Percentiles rank a stretch among this genome's conserved stretches.
phyloP scores from a whole-genome alignment of 352 stramenopile genomes.

The Globisporangium canariense region DNA sequence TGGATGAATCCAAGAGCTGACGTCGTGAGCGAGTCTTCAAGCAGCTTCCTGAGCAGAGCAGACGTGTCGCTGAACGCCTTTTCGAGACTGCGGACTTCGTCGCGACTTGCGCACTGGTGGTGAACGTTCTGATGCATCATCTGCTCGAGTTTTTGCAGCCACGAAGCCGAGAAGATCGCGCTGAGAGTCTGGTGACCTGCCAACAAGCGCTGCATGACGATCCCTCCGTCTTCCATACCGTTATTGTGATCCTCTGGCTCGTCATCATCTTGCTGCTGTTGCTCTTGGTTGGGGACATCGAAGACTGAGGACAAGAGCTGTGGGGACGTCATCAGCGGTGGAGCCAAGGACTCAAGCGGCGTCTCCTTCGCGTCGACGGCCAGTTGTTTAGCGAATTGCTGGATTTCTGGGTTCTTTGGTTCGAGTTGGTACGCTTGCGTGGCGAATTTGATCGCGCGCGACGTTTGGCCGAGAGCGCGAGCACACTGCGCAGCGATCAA shows the following conservation, averaged over 20 bases:
- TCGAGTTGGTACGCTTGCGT: conserved; percentile 19
- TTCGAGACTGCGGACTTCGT: conserved; percentile 30
- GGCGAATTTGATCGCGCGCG: conserved; percentile 26
- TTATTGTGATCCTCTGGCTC: not conserved
- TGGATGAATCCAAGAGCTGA: conserved; percentile 9
- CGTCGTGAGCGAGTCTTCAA: not conserved
- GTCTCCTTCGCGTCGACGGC: conserved; percentile 22
- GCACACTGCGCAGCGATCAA: conserved; percentile 38
- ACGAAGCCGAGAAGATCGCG: conserved; percentile 27
- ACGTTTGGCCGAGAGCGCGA: conserved; percentile 35
- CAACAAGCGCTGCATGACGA: conserved; percentile 3
- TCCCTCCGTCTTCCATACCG: not conserved
- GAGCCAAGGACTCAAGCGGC: conserved; percentile 1
- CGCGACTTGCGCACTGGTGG: conserved; percentile 38
- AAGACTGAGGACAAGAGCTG: conserved; percentile 16
- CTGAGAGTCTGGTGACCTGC: conserved; percentile 6
- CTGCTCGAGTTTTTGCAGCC: conserved; percentile 36
- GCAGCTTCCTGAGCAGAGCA: conserved; percentile 9
- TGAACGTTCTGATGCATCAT: conserved; percentile 59
- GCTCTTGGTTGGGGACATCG: conserved; percentile 7
- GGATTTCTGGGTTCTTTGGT: conserved; percentile 22
- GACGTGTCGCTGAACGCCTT: conserved; percentile 2
- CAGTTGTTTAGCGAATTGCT: conserved; percentile 32
- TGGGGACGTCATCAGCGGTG: conserved; percentile 11
- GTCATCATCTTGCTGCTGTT: conserved; percentile 15